Evolutionary conservation across 208 protist species (phyloP), one percentile per base, ranked within the genome.

Genomic region (Leishmania gerbilli): DNA sequence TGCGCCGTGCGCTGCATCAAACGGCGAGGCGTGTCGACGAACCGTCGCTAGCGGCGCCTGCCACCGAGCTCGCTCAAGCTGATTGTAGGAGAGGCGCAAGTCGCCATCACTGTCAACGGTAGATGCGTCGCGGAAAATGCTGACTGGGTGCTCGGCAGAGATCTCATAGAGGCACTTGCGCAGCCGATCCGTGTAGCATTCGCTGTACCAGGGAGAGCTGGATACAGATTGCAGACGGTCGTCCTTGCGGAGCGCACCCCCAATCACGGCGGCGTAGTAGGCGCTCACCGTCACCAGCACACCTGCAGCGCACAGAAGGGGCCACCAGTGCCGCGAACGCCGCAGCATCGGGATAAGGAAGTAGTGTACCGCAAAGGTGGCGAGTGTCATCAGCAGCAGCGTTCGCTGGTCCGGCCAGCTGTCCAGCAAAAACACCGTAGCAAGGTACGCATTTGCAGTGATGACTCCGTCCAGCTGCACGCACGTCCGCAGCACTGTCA

Each of bases 401-500:
- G 62, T 8, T 1, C 84, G 31, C 42, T 89, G 82, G 21, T 90
- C 79, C 2, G 69, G 5, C 27, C 74, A 69, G 27, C 56, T 84
- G 71, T 89, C 84, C 3, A 87, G 67, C 53, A 94, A 64, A 72
- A 91, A 94, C 17, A 89, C 45, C 0, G 85, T 75, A 31, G 86
- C 84, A 21, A 93, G 76, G 55, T 71, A 77, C 24, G 83, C 83
- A 65, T 92, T 93, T 4, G 89, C 47, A 1, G 86, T 89, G 45
- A 85, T 79, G 40, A 88, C 80, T 24, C 84, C 69, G 77, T 96
- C 92, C 13, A 94, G 83, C 81, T 94, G 87, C 56, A 91, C 74
- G 68, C 88, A 90, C 11, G 92, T 89, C 53, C 89, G 87, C 74
- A 93, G 76, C 53, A 77, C 79, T 42, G 84, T 90, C 64, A 88